Evolutionary conservation across 1,284 basidiomycete genomes (phyloP), one percentile per base, ranked within the genome.

Genomic region (Ceratobasidium sp.): DNA sequence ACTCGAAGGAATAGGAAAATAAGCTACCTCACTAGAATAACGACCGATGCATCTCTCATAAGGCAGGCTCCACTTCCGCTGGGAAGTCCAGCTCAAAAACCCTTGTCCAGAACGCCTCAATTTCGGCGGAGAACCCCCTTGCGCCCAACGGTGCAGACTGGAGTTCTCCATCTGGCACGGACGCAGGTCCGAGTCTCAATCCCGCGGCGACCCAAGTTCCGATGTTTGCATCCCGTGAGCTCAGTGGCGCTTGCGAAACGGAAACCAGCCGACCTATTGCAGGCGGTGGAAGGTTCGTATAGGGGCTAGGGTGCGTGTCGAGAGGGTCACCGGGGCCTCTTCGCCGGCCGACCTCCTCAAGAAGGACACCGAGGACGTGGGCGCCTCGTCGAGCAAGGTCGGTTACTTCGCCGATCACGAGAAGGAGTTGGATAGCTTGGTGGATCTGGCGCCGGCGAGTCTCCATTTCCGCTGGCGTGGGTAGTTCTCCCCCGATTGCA

Each of bases 11-110:
- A 60, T 36, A 60, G 11, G 36, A 19, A 51, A 41, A 41, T 11
- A 41, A 41, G 11, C 36, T 5, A 11, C 11, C 11, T 11, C 36
- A 11, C 36, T 5, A 41, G 36, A 41, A 41, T 41, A 4, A 4
- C 36, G 36, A 41, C 36, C 36, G 11, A 41, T 41, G 36, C 36
- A 41, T 24, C 50, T 24, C 15, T 36, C 29, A 53, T 22, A 41
- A 29, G 9, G 6, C 7, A 31, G 50, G 24, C 48, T 66, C 53
- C 19, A 47, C 11, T 41, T 41, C 36, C 36, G 36, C 45, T 15
- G 66, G 66, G 22, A 69, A 57, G 56, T 69, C 66, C 54, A 69
- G 41, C 66, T 69, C 66, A 41, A 69, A 69, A 11, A 69, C 66
- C 41, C 51, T 53, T 29, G 66, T 69, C 66, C 66, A 69, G 41